phyloP scores from a whole-genome alignment of 2,329 filamentous ascomycete species.

The Chaetomium sp. region DNA sequence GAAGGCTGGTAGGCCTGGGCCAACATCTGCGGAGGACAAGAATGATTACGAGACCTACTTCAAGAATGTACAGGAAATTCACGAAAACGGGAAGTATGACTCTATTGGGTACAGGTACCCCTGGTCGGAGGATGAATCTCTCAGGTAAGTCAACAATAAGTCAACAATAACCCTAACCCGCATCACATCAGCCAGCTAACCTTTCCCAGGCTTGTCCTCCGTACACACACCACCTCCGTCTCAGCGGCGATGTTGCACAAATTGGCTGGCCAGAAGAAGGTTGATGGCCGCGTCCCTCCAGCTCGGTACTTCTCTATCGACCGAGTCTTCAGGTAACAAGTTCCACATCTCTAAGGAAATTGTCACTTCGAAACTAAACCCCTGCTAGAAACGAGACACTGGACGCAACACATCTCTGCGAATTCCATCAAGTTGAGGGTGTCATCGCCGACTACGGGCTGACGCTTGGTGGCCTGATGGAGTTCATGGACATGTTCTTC shows the following conservation, averaged over 20 bases:
- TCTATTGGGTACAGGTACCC: slow-evolving; percentile 96
- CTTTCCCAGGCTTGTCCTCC: slow-evolving; percentile 60
- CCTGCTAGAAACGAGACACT: slow-evolving; percentile 71
- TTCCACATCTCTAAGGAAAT: too few relatives aligned
- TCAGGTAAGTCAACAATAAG: slow-evolving; percentile 37
- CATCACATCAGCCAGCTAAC: neutral
- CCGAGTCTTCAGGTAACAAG: slow-evolving; percentile 65
- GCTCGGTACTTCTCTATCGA: slow-evolving; percentile 99
- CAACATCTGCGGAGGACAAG: slow-evolving; percentile 48
- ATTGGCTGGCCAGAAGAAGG: slow-evolving; percentile 71
- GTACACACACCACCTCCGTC: slow-evolving; percentile 92
- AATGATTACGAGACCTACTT: slow-evolving; percentile 78
- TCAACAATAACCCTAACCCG: too few relatives aligned
- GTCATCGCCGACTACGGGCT: slow-evolving; percentile 96
- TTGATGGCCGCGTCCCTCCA: slow-evolving; percentile 50
- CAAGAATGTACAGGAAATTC: slow-evolving; percentile 79
- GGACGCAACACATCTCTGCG: slow-evolving; percentile 90
- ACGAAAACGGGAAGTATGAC: slow-evolving; percentile 86
- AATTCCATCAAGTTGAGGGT: slow-evolving; percentile 98
- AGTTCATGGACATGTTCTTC: slow-evolving; percentile 93
- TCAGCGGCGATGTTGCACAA: slow-evolving; percentile 88
- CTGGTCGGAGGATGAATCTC: slow-evolving; percentile 80
- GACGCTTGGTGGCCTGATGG: slow-evolving; percentile 72
- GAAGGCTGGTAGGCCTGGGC: slow-evolving; percentile 61
- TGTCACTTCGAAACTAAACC: neutral